Evolutionary conservation across 2,329 filamentous ascomycete species (phyloP), one percentile per base, ranked within the genome.

Genomic region (Arthrobotrys conoides): DNA sequence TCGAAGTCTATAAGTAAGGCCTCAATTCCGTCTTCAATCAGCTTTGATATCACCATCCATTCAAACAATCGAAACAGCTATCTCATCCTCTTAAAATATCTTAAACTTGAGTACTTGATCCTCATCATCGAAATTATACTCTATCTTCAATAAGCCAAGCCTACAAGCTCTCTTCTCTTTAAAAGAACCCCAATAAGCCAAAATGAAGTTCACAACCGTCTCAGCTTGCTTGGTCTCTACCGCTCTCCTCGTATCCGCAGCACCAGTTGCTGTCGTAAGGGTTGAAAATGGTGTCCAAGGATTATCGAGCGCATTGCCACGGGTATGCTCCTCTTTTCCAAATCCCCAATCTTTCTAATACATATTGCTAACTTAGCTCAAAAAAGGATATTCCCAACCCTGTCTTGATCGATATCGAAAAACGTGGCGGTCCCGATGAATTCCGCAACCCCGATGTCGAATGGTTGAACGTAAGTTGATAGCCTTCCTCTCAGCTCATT

Each of bases 131-230:
- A 14, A 38, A 41, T 3, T 14, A 41, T n/a, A 41, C 14, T 41
- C 12, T 12, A 9, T 41, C 38, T 41, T 14, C 38, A 41, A 41
- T 16, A 41, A 41, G 3, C 3, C 12, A 41, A 41, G 3, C 3
- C 14, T 41, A 41, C 14, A 41, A 41, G 1, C 8, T 16, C 14
- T 16, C 2, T 16, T 41, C 3, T 16, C 38, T 41, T 41, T 41
- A 3, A 9, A n/a, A 3, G 3, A 30, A 30, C 38, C 16, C 12
- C 38, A 41, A 30, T 0, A 51, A 51, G 46, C 22, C 30, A 71
- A 14, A 30, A 71, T 71, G 69, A 71, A 71, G 33, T 61, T 65
- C 59, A 38, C 69, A n/a, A 48, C 44, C 18, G 14, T 65, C 44
- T 65, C 69, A 12, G 22, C 27, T n/a, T 55, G 16, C 36, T 30